These are phyloP conservation scores for Pseudognaphalium luteoalbum DNA, from an alignment of 129 eudicot genomes.

Conservation along the genomic window DNA sequence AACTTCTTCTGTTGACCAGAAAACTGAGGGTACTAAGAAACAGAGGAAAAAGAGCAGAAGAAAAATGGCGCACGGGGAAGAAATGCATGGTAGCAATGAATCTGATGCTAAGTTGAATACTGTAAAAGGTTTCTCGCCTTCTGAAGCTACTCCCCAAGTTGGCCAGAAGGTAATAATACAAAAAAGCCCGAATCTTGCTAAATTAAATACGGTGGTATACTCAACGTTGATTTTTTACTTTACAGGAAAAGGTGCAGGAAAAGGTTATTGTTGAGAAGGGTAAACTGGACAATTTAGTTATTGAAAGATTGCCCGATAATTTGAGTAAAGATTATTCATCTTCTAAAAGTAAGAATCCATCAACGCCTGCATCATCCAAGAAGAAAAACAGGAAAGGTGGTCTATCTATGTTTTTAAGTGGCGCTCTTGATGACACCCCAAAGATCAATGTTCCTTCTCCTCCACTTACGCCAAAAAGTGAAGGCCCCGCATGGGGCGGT, in stretches of 20 bases:
- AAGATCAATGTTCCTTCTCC: conserved; percentile 45
- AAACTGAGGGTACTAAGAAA: conserved; percentile 56
- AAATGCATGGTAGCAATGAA: conserved; percentile 32
- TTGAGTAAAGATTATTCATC: conserved; percentile 38
- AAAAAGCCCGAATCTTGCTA: conserved; percentile 3
- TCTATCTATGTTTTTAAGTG: conserved; percentile 88
- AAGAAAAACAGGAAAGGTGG: conserved; percentile 92
- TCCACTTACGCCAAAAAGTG: conserved; percentile 67
- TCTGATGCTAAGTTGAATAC: conserved; percentile 32
- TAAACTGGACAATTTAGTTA: conserved; percentile 21
- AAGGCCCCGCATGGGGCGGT: conserved; percentile 98
- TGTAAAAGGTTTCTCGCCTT: conserved; percentile 40
- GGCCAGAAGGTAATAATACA: conserved; percentile 45
- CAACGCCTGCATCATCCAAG: conserved; percentile 56
- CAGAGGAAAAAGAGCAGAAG: conserved; percentile 72
- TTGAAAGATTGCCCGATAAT: conserved; percentile 26
- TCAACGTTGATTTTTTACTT: neutral
- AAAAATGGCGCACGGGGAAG: conserved; percentile 45
- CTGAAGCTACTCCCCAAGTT: conserved; percentile 38
- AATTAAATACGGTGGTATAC: neutral
- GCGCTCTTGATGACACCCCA: conserved; percentile 84
- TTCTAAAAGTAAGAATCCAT: conserved; percentile 34
- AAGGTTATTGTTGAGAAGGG: conserved; percentile 39
- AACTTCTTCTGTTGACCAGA: conserved; percentile 47
- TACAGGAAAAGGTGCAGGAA: conserved; percentile 66